Evolutionary conservation across 1,284 basidiomycete species (phyloP).

Genomic region (Trametes pubescens): DNA sequence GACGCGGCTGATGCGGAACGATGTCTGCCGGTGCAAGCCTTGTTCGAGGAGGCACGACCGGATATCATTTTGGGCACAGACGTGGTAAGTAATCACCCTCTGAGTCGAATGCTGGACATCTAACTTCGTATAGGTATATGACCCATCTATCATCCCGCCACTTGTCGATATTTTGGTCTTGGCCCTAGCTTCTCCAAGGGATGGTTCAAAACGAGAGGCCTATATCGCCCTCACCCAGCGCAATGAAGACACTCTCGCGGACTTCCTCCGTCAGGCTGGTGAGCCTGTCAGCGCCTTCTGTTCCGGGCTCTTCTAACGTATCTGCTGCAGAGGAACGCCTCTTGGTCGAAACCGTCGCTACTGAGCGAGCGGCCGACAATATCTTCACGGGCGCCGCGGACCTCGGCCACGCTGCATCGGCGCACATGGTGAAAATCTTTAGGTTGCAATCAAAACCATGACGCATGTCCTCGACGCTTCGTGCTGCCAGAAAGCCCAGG

Average conservation of each 20-base stretch:
- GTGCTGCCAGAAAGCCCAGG: not conserved
- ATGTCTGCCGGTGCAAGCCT: constrained; percentile 34
- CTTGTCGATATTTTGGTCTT: constrained; percentile 60
- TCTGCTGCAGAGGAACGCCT: constrained; percentile 14
- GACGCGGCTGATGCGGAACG: constrained; percentile 53
- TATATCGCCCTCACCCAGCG: constrained; percentile 68
- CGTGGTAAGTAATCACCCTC: constrained; percentile 53
- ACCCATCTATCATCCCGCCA: constrained; percentile 66
- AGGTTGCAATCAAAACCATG: constrained; percentile 8
- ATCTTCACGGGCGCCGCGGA: constrained; percentile 27
- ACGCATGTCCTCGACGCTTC: not conserved
- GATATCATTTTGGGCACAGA: constrained; percentile 77
- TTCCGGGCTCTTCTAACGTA: not conserved
- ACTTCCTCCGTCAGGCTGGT: constrained; percentile 52
- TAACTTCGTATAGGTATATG: constrained; percentile 62
- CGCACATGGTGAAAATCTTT: constrained; percentile 23
- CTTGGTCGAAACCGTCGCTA: constrained; percentile 9
- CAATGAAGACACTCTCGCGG: constrained; percentile 51
- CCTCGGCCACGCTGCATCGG: constrained; percentile 20
- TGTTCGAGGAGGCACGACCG: constrained; percentile 53
- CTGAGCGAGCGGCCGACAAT: constrained; percentile 11
- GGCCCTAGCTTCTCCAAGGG: constrained; percentile 47
- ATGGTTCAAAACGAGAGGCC: constrained; percentile 39
- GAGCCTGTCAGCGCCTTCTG: constrained; percentile 16
- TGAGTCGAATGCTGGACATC: not conserved